Base-by-base conservation (phyloP, 176 grass and related monocot genomes). In the Urochloa ruziziensis region DNA sequence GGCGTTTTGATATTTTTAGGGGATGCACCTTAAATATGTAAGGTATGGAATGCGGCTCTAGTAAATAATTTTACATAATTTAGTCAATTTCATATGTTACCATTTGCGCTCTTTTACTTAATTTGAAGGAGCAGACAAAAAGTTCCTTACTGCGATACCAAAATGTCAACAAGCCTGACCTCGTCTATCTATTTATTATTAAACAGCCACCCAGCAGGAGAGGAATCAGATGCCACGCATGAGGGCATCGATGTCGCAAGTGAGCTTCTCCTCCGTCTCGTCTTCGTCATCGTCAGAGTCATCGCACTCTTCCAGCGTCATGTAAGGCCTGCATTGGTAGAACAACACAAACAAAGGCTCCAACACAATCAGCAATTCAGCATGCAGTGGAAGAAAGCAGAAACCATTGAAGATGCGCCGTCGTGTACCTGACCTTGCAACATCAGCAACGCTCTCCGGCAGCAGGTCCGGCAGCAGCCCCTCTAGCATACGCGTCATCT, bases 401-500 rank as follows among this genome's bases (percentile, higher is more conserved):
- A 72, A 19, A 18, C 10, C 1, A 7, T 3, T n/a, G 21, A 21
- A 14, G 5, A 9, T 51, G 44, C 0, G 24, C 36, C 13, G 24
- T 74, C 4, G 17, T 35, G 30, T 0, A 2, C 21, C 54, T 24
- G 4, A 81, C 79, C 27, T 30, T 28, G 49, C 49, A 18, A 44
- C 16, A 17, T 33, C 25, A 11, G 35, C 35, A 10, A 82, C 10
- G 51, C 1, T 29, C 52, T 58, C 35, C 3, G 5, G 51, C 17
- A 35, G 17, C 51, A 59, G 10, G 36, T 58, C 18, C 0, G 80
- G 80, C 0, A 82, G 80, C 3, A 82, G 51, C 25, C 36, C 80
- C 65, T n/a, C 10, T 4, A 82, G 80, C 80, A 71, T 82, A 5
- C 25, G 35, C 51, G 71, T 82, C 66, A 82, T 71, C 66, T 59